These are phyloP conservation scores for Hymenoscyphus salicellus DNA, from an alignment of 2,329 filamentous ascomycete species.

Conservation along the genomic window DNA sequence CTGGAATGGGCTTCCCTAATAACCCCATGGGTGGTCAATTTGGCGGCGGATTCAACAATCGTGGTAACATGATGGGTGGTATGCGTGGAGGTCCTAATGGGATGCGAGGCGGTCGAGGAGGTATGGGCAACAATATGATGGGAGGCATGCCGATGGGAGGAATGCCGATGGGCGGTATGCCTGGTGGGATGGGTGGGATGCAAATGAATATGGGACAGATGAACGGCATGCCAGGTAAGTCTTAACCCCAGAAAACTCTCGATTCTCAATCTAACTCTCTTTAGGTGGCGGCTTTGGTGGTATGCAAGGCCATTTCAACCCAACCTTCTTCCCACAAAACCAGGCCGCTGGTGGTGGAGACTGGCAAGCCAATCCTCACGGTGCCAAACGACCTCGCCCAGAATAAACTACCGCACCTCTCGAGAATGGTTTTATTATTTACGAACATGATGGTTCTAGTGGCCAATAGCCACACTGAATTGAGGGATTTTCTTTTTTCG, in stretches of 20 bases:
- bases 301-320: constrained; percentile 69
- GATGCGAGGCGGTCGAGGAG: constrained; percentile 58
- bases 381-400: constrained; percentile 73
- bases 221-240: constrained; percentile 58
- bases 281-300: constrained; percentile 63
- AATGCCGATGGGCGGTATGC: constrained; percentile 51
- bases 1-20: constrained; percentile 45
- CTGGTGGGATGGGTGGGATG: constrained; percentile 35
- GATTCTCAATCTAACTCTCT: neutral
- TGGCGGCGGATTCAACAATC: constrained; percentile 49
- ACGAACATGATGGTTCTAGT: neutral
- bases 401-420: constrained; percentile 42
- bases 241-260: constrained; percentile 19
- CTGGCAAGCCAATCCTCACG: constrained; percentile 72
- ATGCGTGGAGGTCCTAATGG: constrained; percentile 52
- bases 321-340: constrained; percentile 64
- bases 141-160: constrained; percentile 53
- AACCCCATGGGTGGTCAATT: constrained; percentile 43
- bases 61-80: constrained; percentile 51
- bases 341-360: constrained; percentile 46
- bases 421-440: neutral
- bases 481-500: neutral
- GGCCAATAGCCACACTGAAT: neutral
- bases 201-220: constrained; percentile 46
- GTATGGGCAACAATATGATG: constrained; percentile 44